Evolutionary conservation across 2,329 filamentous ascomycete species (phyloP).

Genomic region (Fusarium staphyleae): DNA sequence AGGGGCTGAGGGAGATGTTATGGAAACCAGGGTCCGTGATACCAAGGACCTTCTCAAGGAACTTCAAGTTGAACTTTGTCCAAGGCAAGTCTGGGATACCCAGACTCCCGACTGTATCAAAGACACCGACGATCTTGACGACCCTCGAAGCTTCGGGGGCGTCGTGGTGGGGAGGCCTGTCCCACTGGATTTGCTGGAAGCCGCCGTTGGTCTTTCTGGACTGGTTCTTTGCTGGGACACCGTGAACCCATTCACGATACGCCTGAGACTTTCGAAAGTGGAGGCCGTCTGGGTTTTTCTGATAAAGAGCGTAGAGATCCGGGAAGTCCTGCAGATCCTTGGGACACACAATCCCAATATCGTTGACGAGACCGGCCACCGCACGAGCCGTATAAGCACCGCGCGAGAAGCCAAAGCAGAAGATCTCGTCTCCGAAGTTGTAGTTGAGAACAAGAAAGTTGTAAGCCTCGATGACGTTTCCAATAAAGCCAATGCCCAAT

Average conservation of each 20-base stretch:
- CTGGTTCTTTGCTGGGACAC: constrained; percentile 28
- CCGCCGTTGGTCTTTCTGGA: constrained; percentile 1
- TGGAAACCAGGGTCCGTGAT: constrained; percentile 35
- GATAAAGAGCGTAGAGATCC: constrained; percentile 37
- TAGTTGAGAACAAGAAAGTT: constrained; percentile 49
- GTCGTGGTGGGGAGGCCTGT: constrained; percentile 33
- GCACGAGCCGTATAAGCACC: constrained; percentile 50
- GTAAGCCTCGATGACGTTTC: constrained; percentile 48
- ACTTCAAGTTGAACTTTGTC: constrained; percentile 34
- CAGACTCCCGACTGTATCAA: constrained; percentile 39
- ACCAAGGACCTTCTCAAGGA: constrained; percentile 29
- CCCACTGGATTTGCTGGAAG: constrained; percentile 21
- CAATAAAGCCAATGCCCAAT: constrained; percentile 40
- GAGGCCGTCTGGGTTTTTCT: constrained; percentile 29
- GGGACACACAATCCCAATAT: constrained; percentile 41
- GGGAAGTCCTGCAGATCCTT: constrained; percentile 39
- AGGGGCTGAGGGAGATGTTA: constrained; percentile 37
- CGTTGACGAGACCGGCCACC: constrained; percentile 41
- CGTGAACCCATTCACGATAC: constrained; percentile 37
- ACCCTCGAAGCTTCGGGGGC: constrained; percentile 31
- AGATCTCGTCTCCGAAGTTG: constrained; percentile 42
- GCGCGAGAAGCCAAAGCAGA: constrained; percentile 48
- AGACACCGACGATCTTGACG: constrained; percentile 37
- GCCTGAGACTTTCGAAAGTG: constrained; percentile 34
- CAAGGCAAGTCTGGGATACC: constrained; percentile 38